phyloP scores from a whole-genome alignment of 2,329 filamentous ascomycete species.

The Calonectria pseudoturangicola region DNA sequence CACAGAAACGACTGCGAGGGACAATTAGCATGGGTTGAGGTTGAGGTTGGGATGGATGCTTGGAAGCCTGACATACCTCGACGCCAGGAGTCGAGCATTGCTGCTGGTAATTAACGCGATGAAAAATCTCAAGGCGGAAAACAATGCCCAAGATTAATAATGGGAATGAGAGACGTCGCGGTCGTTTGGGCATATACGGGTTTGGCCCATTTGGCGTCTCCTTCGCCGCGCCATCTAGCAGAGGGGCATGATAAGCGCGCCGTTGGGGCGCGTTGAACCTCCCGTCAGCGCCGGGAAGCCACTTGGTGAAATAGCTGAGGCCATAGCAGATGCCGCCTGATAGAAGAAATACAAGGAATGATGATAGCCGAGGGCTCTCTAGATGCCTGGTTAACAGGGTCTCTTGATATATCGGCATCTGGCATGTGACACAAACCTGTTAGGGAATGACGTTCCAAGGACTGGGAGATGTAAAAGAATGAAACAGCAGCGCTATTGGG shows the following conservation, averaged over 20 bases:
- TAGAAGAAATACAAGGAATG: slow-evolving; percentile 67
- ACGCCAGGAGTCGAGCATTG: slow-evolving; percentile 71
- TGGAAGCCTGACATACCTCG: slow-evolving; percentile 61
- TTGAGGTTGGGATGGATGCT: background rate
- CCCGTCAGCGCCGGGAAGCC: slow-evolving; percentile 68
- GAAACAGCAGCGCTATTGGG: slow-evolving; percentile 65
- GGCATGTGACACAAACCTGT: slow-evolving; percentile 61
- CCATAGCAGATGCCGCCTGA: slow-evolving; percentile 65
- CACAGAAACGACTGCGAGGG: slow-evolving; percentile 67
- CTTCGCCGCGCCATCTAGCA: slow-evolving; percentile 49
- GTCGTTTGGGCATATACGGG: slow-evolving; percentile 64
- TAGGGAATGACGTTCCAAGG: slow-evolving; percentile 68
- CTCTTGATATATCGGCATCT: slow-evolving; percentile 12
- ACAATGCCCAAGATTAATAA: slow-evolving; percentile 66
- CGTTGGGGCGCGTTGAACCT: slow-evolving; percentile 62
- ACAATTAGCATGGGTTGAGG: slow-evolving; percentile 33
- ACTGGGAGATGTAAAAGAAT: slow-evolving; percentile 69
- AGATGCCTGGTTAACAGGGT: slow-evolving; percentile 38
- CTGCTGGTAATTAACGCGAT: slow-evolving; percentile 66
- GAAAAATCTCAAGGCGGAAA: slow-evolving; percentile 68
- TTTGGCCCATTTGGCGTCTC: slow-evolving; percentile 59
- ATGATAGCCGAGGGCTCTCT: slow-evolving; percentile 71
- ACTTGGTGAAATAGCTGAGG: slow-evolving; percentile 65
- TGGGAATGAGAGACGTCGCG: slow-evolving; percentile 67
- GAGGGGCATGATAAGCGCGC: slow-evolving; percentile 44